These are phyloP conservation scores for Psilocybe cubensis DNA, from an alignment of 768 basidiomycete species.

Conservation along the genomic window DNA sequence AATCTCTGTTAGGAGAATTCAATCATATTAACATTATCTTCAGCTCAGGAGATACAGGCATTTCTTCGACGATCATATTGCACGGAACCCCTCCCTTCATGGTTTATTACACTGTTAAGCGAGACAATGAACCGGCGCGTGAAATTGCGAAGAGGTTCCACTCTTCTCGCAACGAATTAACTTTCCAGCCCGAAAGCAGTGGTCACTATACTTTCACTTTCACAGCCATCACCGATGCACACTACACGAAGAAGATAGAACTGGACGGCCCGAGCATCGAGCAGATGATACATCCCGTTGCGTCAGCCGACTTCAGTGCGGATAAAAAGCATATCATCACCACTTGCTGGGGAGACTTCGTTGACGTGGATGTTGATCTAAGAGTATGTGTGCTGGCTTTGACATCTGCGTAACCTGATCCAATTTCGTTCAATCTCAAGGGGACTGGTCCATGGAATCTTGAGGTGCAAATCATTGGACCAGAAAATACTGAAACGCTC, in stretches of 20 bases:
- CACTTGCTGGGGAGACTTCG: slow-evolving; percentile 78
- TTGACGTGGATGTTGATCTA: slow-evolving; percentile 82
- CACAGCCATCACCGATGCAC: slow-evolving; percentile 75
- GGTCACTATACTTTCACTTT: slow-evolving; percentile 90
- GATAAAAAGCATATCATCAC: slow-evolving; percentile 57
- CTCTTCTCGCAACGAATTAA: slow-evolving; percentile 78
- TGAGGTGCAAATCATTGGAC: slow-evolving; percentile 80
- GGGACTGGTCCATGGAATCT: slow-evolving; percentile 92
- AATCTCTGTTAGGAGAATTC: too few relatives aligned
- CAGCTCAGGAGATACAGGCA: slow-evolving; percentile 91
- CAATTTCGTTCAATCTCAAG: slow-evolving; percentile 36
- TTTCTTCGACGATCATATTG: slow-evolving; percentile 83
- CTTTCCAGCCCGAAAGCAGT: slow-evolving; percentile 84
- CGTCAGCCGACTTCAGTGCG: slow-evolving; percentile 73
- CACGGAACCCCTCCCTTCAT: slow-evolving; percentile 90
- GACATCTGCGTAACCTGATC: background rate
- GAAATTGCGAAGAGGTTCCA: slow-evolving; percentile 64
- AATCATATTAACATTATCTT: too few relatives aligned
- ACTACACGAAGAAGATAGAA: slow-evolving; percentile 73
- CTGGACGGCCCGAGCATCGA: slow-evolving; percentile 80
- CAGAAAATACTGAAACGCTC: slow-evolving; percentile 64
- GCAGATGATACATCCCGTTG: slow-evolving; percentile 89
- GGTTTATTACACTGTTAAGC: slow-evolving; percentile 76
- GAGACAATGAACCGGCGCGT: slow-evolving; percentile 65
- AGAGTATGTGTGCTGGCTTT: slow-evolving; percentile 47